Evolutionary conservation across 2,329 filamentous ascomycete genomes (phyloP).

Genomic region (Podosphaera fusca): DNA sequence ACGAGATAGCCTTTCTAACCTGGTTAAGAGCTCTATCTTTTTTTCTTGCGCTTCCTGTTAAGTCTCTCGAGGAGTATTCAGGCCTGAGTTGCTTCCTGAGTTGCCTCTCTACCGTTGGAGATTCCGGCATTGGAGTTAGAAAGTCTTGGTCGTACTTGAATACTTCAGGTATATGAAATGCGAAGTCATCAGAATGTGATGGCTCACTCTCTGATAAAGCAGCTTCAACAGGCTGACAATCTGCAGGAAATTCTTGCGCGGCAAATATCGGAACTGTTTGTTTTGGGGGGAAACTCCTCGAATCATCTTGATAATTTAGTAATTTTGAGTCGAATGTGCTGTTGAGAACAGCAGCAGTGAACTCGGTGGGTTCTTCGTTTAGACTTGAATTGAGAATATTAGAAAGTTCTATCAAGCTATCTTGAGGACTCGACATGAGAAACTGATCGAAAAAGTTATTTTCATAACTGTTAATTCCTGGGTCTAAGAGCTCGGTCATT

Average conservation of each 20-base stretch:
- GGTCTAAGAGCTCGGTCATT: conserved; percentile 28
- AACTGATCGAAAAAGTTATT: conserved; percentile 41
- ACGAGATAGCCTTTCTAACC: not conserved
- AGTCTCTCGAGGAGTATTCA: not conserved
- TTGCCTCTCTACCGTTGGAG: not conserved
- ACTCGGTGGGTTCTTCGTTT: conserved; percentile 3
- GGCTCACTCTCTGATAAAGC: too few species aligned
- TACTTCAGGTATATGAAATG: too few species aligned
- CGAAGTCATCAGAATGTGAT: too few species aligned
- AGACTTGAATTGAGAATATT: not conserved
- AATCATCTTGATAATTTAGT: too few species aligned
- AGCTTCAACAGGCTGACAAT: too few species aligned
- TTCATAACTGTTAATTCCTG: conserved; percentile 26
- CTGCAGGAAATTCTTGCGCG: too few species aligned
- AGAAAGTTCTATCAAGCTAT: conserved; percentile 9
- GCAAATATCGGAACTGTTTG: too few species aligned
- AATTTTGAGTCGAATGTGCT: too few species aligned
- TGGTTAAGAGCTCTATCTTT: too few species aligned
- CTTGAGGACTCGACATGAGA: conserved; percentile 31
- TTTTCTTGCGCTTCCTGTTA: too few species aligned
- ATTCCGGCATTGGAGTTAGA: not conserved
- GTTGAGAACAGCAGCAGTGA: not conserved
- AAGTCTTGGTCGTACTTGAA: not conserved
- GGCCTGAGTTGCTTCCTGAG: not conserved
- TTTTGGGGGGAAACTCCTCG: too few species aligned